Base-by-base conservation (phyloP, 1,139 yeast genomes). In the Taphrina deformans region DNA sequence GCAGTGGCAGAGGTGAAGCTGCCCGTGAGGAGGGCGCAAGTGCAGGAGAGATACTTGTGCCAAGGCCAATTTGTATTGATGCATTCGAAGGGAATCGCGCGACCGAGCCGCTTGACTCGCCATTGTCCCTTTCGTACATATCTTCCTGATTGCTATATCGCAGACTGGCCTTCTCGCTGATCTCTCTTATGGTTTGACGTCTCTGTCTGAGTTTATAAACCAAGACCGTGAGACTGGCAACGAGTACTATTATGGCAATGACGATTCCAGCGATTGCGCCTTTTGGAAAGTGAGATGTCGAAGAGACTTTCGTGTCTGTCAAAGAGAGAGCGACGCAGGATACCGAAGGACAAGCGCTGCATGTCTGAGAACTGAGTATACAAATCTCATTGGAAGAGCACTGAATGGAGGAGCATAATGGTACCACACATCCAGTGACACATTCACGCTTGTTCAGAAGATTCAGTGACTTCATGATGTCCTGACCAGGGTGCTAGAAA, bases 251-350 rank as follows among this genome's bases (percentile, higher is more conserved):
- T 3, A 29, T 26, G 4, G 56, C 56, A 24, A 59, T 27, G 10
- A 40, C 50, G 24, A 59, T 52, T 9, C 63, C 63, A 6, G 56
- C 63, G 16, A 59, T 59, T 29, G 56, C 63, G 14, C 63, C 63
- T 16, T 38, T 27, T n/a, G 56, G 63, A 40, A 59, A 12, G 9
- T n/a, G 40, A 1, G 55, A 9, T 2, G 48, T 10, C 6, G 33
- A n/a, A 2, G 35, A 24, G 21, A 18, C 24, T 14, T 40, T 31
- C 31, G 48, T 40, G 41, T 18, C 40, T 5, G 56, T 40, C 26
- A 38, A 14, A 4, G 63, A 48, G 27, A 59, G 26, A 10, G 56
- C 35, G 24, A 52, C 56, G 46, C 63, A 59, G 27, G 63, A 50
- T 12, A 59, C 63, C n/a, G 55, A 24, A 18, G 63, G 63, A 50